Conservation (phyloP, 2,329 filamentous ascomycete species). For the Aureobasidium uvarum region DNA sequence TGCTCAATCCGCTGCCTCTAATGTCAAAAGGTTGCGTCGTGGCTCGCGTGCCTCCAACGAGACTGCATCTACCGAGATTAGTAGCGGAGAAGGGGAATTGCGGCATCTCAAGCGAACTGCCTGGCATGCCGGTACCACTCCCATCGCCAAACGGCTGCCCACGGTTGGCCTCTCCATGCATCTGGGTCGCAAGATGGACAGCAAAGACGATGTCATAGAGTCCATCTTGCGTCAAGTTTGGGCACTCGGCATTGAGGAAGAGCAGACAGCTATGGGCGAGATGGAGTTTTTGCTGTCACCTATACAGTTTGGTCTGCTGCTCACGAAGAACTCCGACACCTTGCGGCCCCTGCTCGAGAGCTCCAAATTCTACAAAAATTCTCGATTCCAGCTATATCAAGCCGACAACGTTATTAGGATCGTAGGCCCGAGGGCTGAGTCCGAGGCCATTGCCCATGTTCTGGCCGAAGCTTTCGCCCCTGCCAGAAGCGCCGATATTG, state of each 20-base stretch:
- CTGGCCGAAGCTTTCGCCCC: constrained; percentile 21
- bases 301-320: constrained; percentile 25
- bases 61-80: not conserved
- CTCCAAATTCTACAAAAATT: constrained; percentile 25
- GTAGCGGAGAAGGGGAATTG: not conserved
- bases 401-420: constrained; percentile 25
- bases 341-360: constrained; percentile 20
- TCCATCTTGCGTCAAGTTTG: constrained; percentile 24
- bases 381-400: constrained; percentile 22
- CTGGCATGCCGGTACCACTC: not conserved
- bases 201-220: constrained; percentile 1
- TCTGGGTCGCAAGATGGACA: constrained; percentile 12
- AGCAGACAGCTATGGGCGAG: constrained; percentile 21
- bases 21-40: not conserved
- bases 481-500: not conserved
- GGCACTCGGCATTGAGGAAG: constrained; percentile 25
- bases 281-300: constrained; percentile 26
- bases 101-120: constrained; percentile 1
- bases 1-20: not conserved
- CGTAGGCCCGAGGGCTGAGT: constrained; percentile 26
- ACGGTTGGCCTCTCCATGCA: not conserved
- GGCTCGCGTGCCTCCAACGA: not conserved
- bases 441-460: constrained; percentile 24
- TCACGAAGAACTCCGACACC: constrained; percentile 19
- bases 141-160: not conserved